Base-by-base conservation (phyloP, 768 basidiomycete genomes). In the Boletus insuetus region DNA sequence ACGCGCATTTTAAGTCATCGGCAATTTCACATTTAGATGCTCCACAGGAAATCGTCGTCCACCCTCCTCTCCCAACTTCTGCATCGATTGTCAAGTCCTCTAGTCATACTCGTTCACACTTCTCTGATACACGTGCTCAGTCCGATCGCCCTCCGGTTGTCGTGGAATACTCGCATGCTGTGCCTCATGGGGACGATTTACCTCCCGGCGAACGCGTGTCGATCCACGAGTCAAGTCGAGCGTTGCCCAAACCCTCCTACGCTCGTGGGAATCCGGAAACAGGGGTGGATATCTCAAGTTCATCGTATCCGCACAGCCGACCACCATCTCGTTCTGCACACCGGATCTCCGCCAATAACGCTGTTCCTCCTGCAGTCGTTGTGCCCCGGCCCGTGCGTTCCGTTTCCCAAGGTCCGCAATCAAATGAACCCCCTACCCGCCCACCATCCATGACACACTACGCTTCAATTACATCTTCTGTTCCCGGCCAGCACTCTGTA, bases 1-100 rank as follows among this genome's bases (percentile, higher is more conserved):
- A 74, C 61, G 54, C 44, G 41, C 54, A 64, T 63, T 65, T 53
- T 56, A 73, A 75, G 67, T 64, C 69, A 59, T 64, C 63, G 20
- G 56, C 62, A 43, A 62, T 69, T 54, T 74, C 69, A 69, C 68
- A 62, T 66, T 62, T 61, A 56, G 69, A 64, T 55, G 42, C 55
- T 51, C 61, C 59, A 64, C 70, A 71, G 64, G 71, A 60, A 31
- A 54, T 43, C 20, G 13, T 19, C 22, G 35, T 53, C 45, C 59
- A 64, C 14, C 49, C 61, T 49, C 49, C 51, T 49, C 69, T 61
- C 31, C 51, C 58, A 46, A 52, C 69, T 43, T 65, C 67, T 47
- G 64, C 67, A 17, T 61, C 67, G 29, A 64, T 67, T 22, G 45
- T 66, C 54, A 69, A 64, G 53, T 38, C 67, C 3, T 54, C 65